Base-by-base conservation (phyloP, 345 rosid species). In the Sonneratia caseolaris region DNA sequence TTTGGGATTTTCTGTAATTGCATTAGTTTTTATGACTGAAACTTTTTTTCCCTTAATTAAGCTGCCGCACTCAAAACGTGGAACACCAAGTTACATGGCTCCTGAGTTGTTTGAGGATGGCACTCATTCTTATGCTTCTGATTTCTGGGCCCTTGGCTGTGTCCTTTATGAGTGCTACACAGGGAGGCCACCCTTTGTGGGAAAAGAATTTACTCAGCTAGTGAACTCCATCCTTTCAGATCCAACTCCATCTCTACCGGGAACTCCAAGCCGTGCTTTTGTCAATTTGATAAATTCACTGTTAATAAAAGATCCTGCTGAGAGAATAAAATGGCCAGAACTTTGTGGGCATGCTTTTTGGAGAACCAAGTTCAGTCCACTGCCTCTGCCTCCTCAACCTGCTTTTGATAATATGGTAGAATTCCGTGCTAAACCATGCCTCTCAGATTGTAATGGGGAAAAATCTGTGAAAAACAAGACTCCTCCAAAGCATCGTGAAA, bases 81-180 rank as follows among this genome's bases (percentile, higher is more conserved):
- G 99, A 68, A 90, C 99, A 21, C 99, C 99, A 4, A 85, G 86
- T 77, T 95, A 95, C 75, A 95, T 95, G 99, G 99, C 99, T 80
- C 99, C 99, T 71, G 98, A 95, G 77, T 87, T 95, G 32, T 95
- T 88, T 81, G 99, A 95, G 82, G 98, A 95, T 36, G 98, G 98
- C 40, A 87, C 90, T 68, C 99, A 89, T 85, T 95, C 99, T 36
- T 95, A 84, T 85, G 98, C 99, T 71, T 95, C 98, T 76, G 99
- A 95, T 81, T 80, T 95, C 35, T 95, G 99, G 98, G 98, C 98
- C 57, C 88, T 95, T 48, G 99, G 99, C 57, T 95, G 99, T 84
- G 98, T 92, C 53, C 84, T 95, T 35, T 95, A 88, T 78, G 99
- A 95, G 80, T 89, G 94, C 82, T 95, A 90, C 78, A 81, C 86